These are phyloP conservation scores for Pholiota microspora DNA, from an alignment of 768 basidiomycete species.

Conservation along the genomic window DNA sequence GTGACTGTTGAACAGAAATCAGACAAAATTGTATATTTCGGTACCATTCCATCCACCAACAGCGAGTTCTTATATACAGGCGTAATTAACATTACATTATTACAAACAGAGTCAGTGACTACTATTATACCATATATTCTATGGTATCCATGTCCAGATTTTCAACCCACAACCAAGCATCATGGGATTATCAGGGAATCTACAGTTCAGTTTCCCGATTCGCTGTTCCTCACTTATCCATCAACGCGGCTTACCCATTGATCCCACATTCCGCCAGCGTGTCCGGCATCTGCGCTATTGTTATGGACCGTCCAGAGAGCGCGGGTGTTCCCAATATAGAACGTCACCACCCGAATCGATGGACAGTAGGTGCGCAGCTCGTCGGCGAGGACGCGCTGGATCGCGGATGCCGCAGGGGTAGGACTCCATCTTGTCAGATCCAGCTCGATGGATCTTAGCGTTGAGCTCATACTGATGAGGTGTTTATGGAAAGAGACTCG, in stretches of 20 bases:
- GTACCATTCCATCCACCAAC: too few relatives aligned
- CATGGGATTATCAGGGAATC: too few relatives aligned
- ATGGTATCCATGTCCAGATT: too few relatives aligned
- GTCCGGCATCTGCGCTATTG: neutral
- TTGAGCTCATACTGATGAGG: slow-evolving; percentile 23
- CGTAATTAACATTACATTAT: too few relatives aligned
- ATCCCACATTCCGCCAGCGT: neutral
- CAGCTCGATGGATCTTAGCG: slow-evolving; percentile 29
- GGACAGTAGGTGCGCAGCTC: slow-evolving; percentile 32
- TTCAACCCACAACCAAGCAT: too few relatives aligned
- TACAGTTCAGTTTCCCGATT: neutral
- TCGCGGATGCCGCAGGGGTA: slow-evolving; percentile 12
- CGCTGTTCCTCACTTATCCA: neutral
- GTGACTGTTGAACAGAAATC: too few relatives aligned
- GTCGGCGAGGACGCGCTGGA: slow-evolving; percentile 29
- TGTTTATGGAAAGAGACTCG: slow-evolving; percentile 16
- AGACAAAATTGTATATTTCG: too few relatives aligned
- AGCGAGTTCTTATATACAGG: too few relatives aligned
- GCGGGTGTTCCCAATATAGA: slow-evolving; percentile 27
- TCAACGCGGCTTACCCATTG: neutral
- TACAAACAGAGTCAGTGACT: too few relatives aligned
- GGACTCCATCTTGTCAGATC: slow-evolving; percentile 31
- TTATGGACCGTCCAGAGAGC: slow-evolving; percentile 21
- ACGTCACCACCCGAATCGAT: slow-evolving; percentile 22
- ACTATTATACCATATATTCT: too few relatives aligned